Evolutionary conservation across 169 alveolate species (phyloP).

Genomic region (Amoebophrya sp.): DNA sequence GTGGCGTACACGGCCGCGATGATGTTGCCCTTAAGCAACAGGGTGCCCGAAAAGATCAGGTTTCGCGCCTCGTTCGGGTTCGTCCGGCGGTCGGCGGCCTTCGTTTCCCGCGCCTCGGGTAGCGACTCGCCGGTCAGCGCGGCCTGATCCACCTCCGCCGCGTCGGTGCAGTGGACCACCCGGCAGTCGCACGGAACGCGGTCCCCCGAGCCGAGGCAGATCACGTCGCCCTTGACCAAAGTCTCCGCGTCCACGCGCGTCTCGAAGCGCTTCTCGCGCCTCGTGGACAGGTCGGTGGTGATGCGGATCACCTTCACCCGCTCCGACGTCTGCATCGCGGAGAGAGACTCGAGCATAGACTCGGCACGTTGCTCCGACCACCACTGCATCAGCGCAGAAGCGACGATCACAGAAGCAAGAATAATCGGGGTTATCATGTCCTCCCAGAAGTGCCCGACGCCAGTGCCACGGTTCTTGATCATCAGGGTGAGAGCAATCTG

Average conservation of each 20-base stretch:
- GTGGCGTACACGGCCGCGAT: background rate
- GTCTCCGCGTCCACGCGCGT: background rate
- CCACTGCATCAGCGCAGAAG: background rate
- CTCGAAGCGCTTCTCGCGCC: background rate
- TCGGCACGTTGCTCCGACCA: background rate
- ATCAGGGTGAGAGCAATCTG: background rate
- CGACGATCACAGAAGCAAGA: background rate
- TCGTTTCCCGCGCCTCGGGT: background rate
- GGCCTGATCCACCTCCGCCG: background rate
- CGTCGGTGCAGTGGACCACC: background rate
- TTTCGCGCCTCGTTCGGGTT: background rate
- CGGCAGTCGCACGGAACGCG: background rate
- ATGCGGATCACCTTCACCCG: background rate
- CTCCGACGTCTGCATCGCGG: background rate
- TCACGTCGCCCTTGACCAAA: background rate
- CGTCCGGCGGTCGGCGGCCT: background rate
- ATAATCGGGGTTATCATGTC: background rate
- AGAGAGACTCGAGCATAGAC: background rate
- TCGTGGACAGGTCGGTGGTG: background rate
- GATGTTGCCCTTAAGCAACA: background rate
- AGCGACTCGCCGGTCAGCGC: background rate
- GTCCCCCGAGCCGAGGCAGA: background rate
- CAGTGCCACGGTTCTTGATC: background rate
- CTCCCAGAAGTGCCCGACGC: background rate
- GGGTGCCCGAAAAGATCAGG: background rate